Evolutionary conservation across 1,284 basidiomycete genomes (phyloP).

Genomic region (Apiotrichum laibachii): DNA sequence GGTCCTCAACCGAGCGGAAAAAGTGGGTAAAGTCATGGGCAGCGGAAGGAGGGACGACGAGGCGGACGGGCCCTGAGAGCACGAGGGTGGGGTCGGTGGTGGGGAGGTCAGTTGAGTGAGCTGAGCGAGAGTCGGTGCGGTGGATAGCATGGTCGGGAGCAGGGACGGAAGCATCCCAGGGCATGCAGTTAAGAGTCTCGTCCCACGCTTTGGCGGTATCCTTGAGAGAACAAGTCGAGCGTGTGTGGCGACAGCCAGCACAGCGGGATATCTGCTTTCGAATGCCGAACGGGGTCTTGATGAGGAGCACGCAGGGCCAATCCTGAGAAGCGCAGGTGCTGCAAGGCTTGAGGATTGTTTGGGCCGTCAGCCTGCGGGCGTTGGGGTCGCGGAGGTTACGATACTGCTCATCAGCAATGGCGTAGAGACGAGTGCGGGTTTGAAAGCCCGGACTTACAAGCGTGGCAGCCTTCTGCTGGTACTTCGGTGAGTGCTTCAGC

Average conservation of each 20-base stretch:
- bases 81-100: no score
- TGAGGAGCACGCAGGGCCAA: constrained; percentile 1
- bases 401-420: neutral
- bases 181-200: neutral
- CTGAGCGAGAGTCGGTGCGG: no score
- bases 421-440: neutral
- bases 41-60: no score
- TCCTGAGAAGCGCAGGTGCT: neutral
- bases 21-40: no score
- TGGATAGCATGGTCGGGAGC: no score
- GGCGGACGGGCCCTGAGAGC: no score
- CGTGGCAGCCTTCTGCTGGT: constrained; percentile 2
- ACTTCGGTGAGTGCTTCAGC: neutral
- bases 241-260: constrained; percentile 2
- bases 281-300: neutral
- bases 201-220: neutral
- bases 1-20: no score
- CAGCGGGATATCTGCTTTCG: constrained; percentile 1
- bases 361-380: neutral
- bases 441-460: neutral
- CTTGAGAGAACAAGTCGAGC: constrained; percentile 4
- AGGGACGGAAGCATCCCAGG: neutral
- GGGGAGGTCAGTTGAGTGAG: no score
- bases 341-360: neutral
- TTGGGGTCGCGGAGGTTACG: neutral